phyloP scores from a whole-genome alignment of 169 alveolate genomes.

The Plasmodium blacklocki region DNA sequence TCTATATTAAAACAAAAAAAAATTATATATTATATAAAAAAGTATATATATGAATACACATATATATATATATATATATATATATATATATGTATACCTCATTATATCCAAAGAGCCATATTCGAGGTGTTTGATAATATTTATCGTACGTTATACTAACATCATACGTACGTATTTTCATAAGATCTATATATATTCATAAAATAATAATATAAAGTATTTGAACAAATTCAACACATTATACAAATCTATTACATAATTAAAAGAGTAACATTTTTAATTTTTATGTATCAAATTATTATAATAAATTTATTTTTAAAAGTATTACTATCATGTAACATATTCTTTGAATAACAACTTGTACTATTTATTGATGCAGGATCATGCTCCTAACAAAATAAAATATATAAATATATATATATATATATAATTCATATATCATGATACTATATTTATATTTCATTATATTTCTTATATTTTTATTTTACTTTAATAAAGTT shows the following conservation, averaged over 20 bases:
- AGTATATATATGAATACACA: not conserved
- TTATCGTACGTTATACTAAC: conserved; percentile 81
- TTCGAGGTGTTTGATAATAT: conserved; percentile 90
- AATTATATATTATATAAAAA: conserved; percentile 1
- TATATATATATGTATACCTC: conserved; percentile 24
- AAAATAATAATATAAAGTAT: not conserved
- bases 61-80: no score
- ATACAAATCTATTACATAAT: conserved; percentile 1
- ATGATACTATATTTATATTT: not conserved
- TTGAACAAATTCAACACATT: no score
- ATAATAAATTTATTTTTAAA: conserved; percentile 26
- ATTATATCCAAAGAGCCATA: conserved; percentile 92
- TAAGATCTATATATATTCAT: conserved; percentile 13
- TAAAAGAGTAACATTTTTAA: not conserved
- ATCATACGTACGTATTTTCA: conserved; percentile 79
- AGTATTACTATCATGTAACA: conserved; percentile 20
- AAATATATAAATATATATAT: not conserved
- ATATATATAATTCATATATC: not conserved
- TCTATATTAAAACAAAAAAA: conserved; percentile 49
- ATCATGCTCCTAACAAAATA: conserved; percentile 62
- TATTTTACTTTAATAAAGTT: conserved; percentile 42
- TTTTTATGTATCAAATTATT: not conserved
- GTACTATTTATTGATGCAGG: conserved; percentile 54
- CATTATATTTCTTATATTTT: conserved; percentile 1
- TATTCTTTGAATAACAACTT: conserved; percentile 20